phyloP scores from a whole-genome alignment of 2,329 filamentous ascomycete species.

The Diaporthe sp. region DNA sequence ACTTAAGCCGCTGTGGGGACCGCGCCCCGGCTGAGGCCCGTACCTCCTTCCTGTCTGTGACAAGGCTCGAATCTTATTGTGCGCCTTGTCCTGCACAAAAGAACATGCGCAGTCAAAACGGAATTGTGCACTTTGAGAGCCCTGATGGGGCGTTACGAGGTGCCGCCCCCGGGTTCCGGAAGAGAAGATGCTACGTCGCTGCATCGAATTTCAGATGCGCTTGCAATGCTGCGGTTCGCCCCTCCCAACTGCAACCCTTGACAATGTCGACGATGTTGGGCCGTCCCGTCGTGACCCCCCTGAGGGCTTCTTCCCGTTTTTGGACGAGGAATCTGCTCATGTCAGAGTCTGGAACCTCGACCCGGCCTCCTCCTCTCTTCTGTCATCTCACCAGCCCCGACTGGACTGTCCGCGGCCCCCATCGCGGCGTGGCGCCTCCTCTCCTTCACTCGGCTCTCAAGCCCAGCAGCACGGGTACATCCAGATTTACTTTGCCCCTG shows the following conservation, averaged over 20 bases:
- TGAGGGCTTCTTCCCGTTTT: not conserved
- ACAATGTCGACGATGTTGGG: conserved; percentile 15
- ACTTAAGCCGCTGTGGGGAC: conserved; percentile 31
- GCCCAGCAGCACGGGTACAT: conserved; percentile 23
- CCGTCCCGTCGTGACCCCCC: conserved; percentile 12
- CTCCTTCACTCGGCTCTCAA: not conserved
- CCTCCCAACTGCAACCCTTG: conserved; percentile 16
- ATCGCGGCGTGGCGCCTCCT: conserved; percentile 25
- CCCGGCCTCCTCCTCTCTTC: conserved; percentile 12
- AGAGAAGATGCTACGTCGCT: not conserved
- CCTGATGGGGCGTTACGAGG: conserved; percentile 2
- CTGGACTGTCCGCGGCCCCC: conserved; percentile 30
- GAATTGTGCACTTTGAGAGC: conserved; percentile 13
- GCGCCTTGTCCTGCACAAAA: conserved; percentile 13
- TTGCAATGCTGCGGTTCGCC: conserved; percentile 20
- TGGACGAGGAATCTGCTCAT: conserved; percentile 17
- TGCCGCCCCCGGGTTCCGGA: conserved; percentile 12
- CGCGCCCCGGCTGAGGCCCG: conserved; percentile 19
- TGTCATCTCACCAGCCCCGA: conserved; percentile 3
- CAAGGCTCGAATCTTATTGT: conserved; percentile 28
- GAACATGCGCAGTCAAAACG: not conserved
- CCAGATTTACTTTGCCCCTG: conserved; percentile 21
- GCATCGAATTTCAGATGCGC: conserved; percentile 14
- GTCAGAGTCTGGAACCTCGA: conserved; percentile 31
- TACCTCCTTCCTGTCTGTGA: conserved; percentile 36